Evolutionary conservation across 2,329 filamentous ascomycete species (phyloP), one percentile per base, ranked within the genome.

Genomic region (Aureobasidium sp.): DNA sequence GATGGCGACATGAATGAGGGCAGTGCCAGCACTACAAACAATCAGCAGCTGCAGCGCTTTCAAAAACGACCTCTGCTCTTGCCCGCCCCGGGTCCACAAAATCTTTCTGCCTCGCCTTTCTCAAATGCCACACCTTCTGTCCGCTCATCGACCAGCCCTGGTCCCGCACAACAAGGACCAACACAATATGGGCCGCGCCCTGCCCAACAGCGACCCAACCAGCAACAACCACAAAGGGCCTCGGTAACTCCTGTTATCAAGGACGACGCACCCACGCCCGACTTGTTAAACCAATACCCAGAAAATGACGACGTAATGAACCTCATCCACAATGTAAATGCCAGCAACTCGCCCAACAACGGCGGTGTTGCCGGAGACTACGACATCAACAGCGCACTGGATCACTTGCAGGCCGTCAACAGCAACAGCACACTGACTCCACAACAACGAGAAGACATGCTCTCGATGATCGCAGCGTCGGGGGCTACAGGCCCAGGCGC

Each of bases 261-360:
- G 62, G 71, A 72, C 22, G 77, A 80, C 39, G 68, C 68, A 2
- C 69, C 69, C 15, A 75, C 77, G 1, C 72, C 75, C 2, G 72
- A 74, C 45, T 64, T 69, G 11, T 65, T 75, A 5, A 63, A 69
- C 22, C 65, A 71, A 6, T 67, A 76, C 0, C 71, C 72, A 0
- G 77, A 79, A 57, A 78, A 73, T 52, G 75, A 79, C 42, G 76
- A 80, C 62, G 80, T 82, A 67, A 77, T 81, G 73, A 79, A 77
- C 41, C 74, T 80, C 27, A 81, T 82, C 64, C 75, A 78, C 64
- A 70, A 70, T 52, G 77, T 75, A 53, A 81, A 80, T 64, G 74
- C 70, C 41, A 62, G 59, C 29, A 72, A 68, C 17, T 70, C 67
- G 68, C 64, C 73, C 17, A 73, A 71, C 62, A 71, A 74, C 31